A percentile compares a stretch with the other conserved stretches of the same genome.
These are phyloP conservation scores for Corylus americana DNA, from an alignment of 306 rosid species.

Conservation along the genomic window DNA sequence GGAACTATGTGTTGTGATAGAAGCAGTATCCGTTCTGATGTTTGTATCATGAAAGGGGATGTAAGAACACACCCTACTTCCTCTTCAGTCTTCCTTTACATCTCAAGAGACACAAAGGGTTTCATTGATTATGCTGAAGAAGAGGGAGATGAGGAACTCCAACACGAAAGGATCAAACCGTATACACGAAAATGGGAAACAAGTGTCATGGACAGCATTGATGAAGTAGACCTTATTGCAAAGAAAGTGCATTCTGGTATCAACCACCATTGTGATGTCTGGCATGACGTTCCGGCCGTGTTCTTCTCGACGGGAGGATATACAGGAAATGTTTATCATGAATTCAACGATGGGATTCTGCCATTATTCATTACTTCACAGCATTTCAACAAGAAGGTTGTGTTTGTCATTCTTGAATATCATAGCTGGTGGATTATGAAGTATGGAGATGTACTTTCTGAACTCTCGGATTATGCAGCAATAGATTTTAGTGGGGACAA, in stretches of 20 bases:
- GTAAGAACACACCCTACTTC: constrained; percentile 69
- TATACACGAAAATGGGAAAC: constrained; percentile 95
- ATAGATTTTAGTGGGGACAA: constrained; percentile 61
- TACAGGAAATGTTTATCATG: constrained; percentile 91
- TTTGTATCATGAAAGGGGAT: constrained; percentile 90
- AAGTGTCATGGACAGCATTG: constrained; percentile 71
- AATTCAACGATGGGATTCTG: constrained; percentile 92
- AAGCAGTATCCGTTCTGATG: constrained; percentile 73
- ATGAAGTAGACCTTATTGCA: constrained; percentile 62
- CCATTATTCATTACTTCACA: constrained; percentile 84
- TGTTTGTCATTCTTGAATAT: constrained; percentile 84
- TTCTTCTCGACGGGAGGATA: constrained; percentile 97
- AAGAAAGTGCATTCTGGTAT: constrained; percentile 36
- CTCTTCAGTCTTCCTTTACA: constrained; percentile 68
- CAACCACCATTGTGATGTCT: constrained; percentile 56
- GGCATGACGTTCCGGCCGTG: constrained; percentile 81
- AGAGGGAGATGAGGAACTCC: constrained; percentile 36
- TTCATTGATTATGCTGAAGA: constrained; percentile 11
- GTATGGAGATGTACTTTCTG: constrained; percentile 76
- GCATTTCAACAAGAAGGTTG: constrained; percentile 75
- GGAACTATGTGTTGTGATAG: constrained; percentile 91
- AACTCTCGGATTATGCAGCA: constrained; percentile 63
- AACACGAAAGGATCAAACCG: constrained; percentile 68
- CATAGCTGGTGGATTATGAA: constrained; percentile 89
- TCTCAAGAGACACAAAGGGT: constrained; percentile 30